Evolutionary conservation across 163 green algal species (phyloP).

Genomic region (Coccomyxa subellipsoidea): DNA sequence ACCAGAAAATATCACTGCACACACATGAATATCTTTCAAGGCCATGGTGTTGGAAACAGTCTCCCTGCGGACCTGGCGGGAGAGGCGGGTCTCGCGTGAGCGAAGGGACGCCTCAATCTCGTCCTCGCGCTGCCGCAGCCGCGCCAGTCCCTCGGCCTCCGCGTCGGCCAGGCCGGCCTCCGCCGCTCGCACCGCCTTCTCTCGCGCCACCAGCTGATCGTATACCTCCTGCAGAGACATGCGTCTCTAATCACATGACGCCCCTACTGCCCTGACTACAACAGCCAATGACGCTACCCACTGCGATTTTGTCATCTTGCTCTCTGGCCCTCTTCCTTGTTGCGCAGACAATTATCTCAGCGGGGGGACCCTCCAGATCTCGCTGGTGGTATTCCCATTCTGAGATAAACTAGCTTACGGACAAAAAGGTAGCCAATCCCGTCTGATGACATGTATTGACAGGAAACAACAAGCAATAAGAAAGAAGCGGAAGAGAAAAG

Average conservation of each 20-base stretch:
- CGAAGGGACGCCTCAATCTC: constrained; percentile 12
- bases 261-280: no score
- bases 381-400: no score
- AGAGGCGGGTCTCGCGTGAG: constrained; percentile 4
- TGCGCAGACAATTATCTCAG: no score
- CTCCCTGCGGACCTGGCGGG: neutral
- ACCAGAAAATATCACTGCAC: neutral
- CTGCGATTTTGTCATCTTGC: no score
- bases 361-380: no score
- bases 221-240: constrained; percentile 16
- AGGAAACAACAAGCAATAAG: neutral
- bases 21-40: neutral
- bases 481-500: neutral
- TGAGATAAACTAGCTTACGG: no score
- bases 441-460: no score
- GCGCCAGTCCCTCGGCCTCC: neutral
- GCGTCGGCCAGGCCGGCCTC: constrained; percentile 11
- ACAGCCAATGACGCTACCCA: no score
- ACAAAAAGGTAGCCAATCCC: no score
- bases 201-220: constrained; percentile 23
- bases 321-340: no score
- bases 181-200: constrained; percentile 9
- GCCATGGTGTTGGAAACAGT: no score
- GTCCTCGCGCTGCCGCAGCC: neutral
- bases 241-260: neutral